Base-by-base conservation (phyloP, 228 moss, liverwort and hornwort genomes). In the Sphagnum magellanicum region DNA sequence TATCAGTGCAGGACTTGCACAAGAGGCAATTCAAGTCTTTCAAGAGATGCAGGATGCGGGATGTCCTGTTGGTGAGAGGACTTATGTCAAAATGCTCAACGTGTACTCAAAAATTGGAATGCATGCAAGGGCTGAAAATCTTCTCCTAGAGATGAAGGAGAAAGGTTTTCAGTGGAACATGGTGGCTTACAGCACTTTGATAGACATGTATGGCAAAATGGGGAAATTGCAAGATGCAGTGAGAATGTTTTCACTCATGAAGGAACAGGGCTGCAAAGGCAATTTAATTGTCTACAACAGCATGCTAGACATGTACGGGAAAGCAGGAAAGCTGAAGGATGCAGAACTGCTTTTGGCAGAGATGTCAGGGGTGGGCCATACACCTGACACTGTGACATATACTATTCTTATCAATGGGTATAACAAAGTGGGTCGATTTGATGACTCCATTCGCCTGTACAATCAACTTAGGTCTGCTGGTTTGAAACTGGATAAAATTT, bases 261-360 rank as follows among this genome's bases (percentile, higher is more conserved):
- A 68, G 49, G 61, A 51, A 48, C 51, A 52, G 52, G 73, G 73
- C 11, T 52, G 58, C 15, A n/a, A 46, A 15, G 73, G 73, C 5
- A 74, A 74, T 58, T 61, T 67, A 49, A 60, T 67, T 59, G 67
- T 74, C 61, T 74, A 74, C 73, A 74, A 74, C 67, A 74, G 66
- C 6, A 48, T 74, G 49, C 67, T 74, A 9, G 46, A 74, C 52
- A 58, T 66, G 16, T 67, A 67, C 3, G 73, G 73, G 5, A 74
- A 46, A 47, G 60, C 57, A 59, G 73, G 73, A n/a, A 74, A 74
- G 59, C 14, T 67, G 16, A 16, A 51, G 51, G 67, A 66, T 61
- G 68, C 67, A 67, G 73, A 74, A 52, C 17, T 51, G 68, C 67
- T 66, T 14, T 50, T 74, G 50, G 60, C 47, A 13, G 73, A 74